Percentiles rank a stretch among this genome's conserved stretches.
Evolutionary conservation across 2,329 filamentous ascomycete species (phyloP).

Genomic region (Orbilia quercus): DNA sequence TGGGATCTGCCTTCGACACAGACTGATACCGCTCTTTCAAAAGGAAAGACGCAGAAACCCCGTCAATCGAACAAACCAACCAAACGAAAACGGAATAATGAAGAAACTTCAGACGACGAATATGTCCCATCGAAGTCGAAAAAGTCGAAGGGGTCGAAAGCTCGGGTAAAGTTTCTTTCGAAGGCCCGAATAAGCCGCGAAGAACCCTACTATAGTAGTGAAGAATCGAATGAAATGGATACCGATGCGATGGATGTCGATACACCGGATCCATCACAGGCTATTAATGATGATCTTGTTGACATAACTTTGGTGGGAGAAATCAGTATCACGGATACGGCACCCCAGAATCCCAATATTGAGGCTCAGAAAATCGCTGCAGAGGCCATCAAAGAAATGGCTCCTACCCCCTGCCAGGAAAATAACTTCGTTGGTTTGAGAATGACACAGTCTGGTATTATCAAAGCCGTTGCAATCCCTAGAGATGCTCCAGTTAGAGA

Average conservation of each 20-base stretch:
- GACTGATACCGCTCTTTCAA: conserved; percentile 3
- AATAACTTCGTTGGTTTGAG: neutral
- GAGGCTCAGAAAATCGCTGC: neutral
- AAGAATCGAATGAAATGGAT: neutral
- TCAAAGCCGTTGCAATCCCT: conserved; percentile 33
- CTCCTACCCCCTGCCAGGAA: neutral
- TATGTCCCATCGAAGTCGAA: conserved; percentile 9
- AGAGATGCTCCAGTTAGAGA: conserved; percentile 8
- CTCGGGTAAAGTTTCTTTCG: too few species aligned
- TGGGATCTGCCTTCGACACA: conserved; percentile 26
- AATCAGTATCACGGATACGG: neutral
- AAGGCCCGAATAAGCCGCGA: too few species aligned
- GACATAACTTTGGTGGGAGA: conserved; percentile 21
- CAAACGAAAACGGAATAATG: neutral
- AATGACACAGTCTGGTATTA: conserved; percentile 31
- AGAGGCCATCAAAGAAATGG: conserved; percentile 2
- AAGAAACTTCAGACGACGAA: conserved; percentile 7
- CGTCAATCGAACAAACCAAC: neutral
- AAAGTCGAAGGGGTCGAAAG: neutral
- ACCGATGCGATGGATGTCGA: too few species aligned
- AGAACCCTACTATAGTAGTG: neutral
- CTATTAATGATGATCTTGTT: neutral
- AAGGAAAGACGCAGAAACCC: neutral
- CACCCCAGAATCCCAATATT: neutral
- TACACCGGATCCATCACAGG: too few species aligned